These are phyloP conservation scores for Mediolabrus comicus DNA, from an alignment of 108 stramenopile genomes.

Conservation along the genomic window DNA sequence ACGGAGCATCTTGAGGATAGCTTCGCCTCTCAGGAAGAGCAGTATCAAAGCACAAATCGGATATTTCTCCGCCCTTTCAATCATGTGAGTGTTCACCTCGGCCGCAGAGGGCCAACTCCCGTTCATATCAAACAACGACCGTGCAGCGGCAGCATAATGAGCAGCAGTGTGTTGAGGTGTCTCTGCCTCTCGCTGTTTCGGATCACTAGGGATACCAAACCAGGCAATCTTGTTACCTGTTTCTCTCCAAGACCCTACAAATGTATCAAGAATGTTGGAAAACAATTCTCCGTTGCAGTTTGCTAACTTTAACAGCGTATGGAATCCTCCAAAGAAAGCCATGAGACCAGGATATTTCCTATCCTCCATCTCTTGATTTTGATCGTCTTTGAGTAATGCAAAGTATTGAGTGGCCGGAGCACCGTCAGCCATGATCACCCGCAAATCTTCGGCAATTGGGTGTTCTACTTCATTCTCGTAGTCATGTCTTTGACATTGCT, in stretches of 20 bases:
- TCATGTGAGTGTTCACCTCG: slow-evolving; percentile 9
- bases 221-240: background rate
- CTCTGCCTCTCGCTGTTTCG: slow-evolving; percentile 2
- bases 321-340: slow-evolving; percentile 3
- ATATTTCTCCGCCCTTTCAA: background rate
- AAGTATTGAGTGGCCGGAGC: too few relatives aligned
- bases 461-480: too few relatives aligned
- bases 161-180: background rate
- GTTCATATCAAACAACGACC: background rate
- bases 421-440: too few relatives aligned
- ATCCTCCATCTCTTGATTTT: too few relatives aligned
- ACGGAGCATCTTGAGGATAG: background rate
- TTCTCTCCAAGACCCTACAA: background rate
- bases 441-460: too few relatives aligned
- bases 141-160: too few relatives aligned
- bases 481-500: too few relatives aligned
- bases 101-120: background rate
- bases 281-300: slow-evolving; percentile 12
- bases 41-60: background rate
- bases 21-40: background rate
- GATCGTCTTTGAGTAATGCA: too few relatives aligned
- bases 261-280: background rate
- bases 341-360: too few relatives aligned
- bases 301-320: background rate
- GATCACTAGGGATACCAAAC: background rate